Evolutionary conservation across 2,329 filamentous ascomycete species (phyloP), one percentile per base, ranked within the genome.

Genomic region (Chaetomiaceae sp.): DNA sequence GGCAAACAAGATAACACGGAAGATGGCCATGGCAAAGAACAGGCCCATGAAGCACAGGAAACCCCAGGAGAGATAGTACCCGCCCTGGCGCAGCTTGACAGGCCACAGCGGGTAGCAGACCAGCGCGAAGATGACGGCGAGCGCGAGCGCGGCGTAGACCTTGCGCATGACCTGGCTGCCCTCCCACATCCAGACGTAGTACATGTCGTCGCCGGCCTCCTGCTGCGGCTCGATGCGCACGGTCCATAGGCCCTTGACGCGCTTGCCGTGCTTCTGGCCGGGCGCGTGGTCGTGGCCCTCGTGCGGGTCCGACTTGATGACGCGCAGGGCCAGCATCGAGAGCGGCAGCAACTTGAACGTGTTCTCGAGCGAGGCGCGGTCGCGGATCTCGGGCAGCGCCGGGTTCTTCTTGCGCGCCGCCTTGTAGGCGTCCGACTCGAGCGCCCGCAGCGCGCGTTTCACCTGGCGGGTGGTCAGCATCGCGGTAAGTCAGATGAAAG

Each of bases 21-120:
- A 89, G 62, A 98, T 95, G 6, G 91, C 86, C 93, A 98, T 97
- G 62, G 82, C 80, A 68, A 98, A 97, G 80, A 98, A 98, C 40
- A 95, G 71, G 46, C 87, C 93, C 37, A 98, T 79, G 24, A 97
- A 73, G 35, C 88, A 85, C 55, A 98, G 76, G 77, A 95, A 86
- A 49, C 84, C 91, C 81, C 95, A 95, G 66, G 86, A 93, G 34
- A 97, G 75, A 67, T 98, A 97, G 86, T 95, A 98, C 39, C 97
- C 93, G 43, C 91, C 93, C 58, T 93, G 83, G 60, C 93, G 81
- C 69, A 98, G 72, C 65, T 88, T 82, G 52, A 95, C 77, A 1
- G 93, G 93, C 93, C 93, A 98, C 47, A 98, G 78, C 9, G 93
- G 93, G 73, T 98, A 98, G 61, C 96, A 81, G 50, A 98, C 90